Conservation (phyloP, 345 rosid genomes). For the Tarenaya hassleriana region DNA sequence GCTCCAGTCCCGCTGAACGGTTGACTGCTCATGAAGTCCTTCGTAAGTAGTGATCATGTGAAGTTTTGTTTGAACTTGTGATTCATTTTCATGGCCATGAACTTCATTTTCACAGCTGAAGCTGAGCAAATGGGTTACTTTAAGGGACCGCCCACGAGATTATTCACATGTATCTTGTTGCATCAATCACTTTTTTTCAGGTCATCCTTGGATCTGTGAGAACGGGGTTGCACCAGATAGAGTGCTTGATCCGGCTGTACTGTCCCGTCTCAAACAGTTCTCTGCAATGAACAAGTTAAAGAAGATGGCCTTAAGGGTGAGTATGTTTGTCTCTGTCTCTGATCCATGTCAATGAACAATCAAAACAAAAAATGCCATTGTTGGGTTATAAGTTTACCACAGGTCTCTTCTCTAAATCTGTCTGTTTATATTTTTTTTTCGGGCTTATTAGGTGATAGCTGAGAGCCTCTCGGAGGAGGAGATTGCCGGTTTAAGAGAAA, state of each 20-base stretch:
- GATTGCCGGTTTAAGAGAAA: conserved; percentile 90
- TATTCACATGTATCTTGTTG: background rate
- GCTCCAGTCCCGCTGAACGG: conserved; percentile 65
- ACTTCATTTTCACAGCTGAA: background rate
- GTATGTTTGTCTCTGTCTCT: conserved; percentile 11
- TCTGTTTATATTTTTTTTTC: conserved; percentile 17
- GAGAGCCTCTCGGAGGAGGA: conserved; percentile 99
- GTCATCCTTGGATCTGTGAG: conserved; percentile 97
- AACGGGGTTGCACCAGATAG: conserved; percentile 99
- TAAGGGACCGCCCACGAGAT: background rate
- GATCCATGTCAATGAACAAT: background rate
- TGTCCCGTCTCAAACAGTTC: conserved; percentile 93
- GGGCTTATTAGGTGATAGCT: conserved; percentile 70
- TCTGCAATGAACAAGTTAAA: conserved; percentile 98
- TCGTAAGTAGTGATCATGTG: conserved; percentile 45
- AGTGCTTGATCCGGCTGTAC: conserved; percentile 88
- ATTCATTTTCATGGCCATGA: background rate
- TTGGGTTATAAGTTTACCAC: background rate
- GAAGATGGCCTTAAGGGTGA: conserved; percentile 95
- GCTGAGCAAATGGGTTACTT: background rate
- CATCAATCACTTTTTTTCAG: conserved; percentile 25
- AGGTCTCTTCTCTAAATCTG: background rate
- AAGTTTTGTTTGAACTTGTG: no score
- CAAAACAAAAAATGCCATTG: background rate
- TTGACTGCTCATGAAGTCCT: conserved; percentile 94